Conservation (phyloP, 2,329 filamentous ascomycete genomes). For the Calonectria multiphialidica region DNA sequence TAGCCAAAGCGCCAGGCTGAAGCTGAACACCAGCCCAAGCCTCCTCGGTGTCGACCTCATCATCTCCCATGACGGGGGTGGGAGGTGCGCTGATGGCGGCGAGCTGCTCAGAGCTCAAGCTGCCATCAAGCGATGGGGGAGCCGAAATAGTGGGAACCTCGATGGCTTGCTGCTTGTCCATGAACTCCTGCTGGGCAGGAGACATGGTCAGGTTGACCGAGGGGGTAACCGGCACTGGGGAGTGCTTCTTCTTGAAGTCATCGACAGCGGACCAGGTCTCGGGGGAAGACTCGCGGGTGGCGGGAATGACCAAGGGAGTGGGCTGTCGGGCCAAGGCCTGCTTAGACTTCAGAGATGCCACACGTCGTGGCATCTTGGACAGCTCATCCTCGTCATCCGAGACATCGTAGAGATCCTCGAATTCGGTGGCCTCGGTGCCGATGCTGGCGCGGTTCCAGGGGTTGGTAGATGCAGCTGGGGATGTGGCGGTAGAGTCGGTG, state of each 20-base stretch:
- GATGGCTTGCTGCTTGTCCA: conserved; percentile 72
- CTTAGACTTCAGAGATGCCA: conserved; percentile 55
- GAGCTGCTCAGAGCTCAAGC: conserved; percentile 88
- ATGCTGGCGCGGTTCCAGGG: conserved; percentile 74
- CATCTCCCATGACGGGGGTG: conserved; percentile 78
- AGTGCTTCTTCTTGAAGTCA: conserved; percentile 62
- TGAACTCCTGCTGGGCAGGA: conserved; percentile 78
- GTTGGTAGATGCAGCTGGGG: conserved; percentile 67
- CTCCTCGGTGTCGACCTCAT: conserved; percentile 65
- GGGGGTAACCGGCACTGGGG: conserved; percentile 73
- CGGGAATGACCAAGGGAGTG: conserved; percentile 65
- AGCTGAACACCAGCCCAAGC: conserved; percentile 82
- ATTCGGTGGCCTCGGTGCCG: conserved; percentile 77
- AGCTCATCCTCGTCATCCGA: conserved; percentile 78
- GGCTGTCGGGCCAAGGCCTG: conserved; percentile 52
- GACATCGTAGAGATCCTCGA: conserved; percentile 89
- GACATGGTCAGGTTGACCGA: conserved; percentile 80
- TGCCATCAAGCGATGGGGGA: conserved; percentile 91
- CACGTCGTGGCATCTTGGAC: conserved; percentile 38
- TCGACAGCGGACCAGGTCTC: conserved; percentile 59
- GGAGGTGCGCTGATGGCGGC: conserved; percentile 85
- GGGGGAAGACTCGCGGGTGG: conserved; percentile 46
- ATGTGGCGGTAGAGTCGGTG: conserved; percentile 64
- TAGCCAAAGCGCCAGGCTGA: conserved; percentile 84
- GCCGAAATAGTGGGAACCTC: conserved; percentile 81